phyloP scores from a whole-genome alignment of 768 basidiomycete genomes.

The Punctularia strigosozonata region DNA sequence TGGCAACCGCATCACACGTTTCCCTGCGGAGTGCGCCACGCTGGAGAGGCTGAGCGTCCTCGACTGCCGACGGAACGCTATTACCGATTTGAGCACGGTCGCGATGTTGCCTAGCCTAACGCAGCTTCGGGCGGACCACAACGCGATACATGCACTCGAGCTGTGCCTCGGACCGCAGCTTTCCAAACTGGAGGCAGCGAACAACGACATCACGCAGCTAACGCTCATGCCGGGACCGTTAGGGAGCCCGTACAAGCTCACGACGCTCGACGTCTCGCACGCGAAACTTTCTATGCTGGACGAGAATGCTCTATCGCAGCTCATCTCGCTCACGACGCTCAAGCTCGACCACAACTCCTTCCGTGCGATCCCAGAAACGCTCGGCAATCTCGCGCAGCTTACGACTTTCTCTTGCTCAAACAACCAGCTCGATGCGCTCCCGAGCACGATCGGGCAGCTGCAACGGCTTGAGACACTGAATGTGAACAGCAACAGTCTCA shows the following conservation, averaged over 20 bases:
- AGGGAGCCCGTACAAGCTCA: slow-evolving; percentile 45
- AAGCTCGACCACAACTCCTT: slow-evolving; percentile 83
- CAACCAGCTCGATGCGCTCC: slow-evolving; percentile 73
- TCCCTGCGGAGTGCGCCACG: slow-evolving; percentile 49
- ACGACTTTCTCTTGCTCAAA: slow-evolving; percentile 79
- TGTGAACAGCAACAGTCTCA: slow-evolving; percentile 84
- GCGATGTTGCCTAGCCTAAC: slow-evolving; percentile 60
- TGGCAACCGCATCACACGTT: slow-evolving; percentile 68
- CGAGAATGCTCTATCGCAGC: slow-evolving; percentile 56
- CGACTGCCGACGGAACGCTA: slow-evolving; percentile 79
- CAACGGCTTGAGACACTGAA: slow-evolving; percentile 68
- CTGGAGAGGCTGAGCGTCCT: slow-evolving; percentile 55
- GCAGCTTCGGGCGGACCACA: slow-evolving; percentile 68
- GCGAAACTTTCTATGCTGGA: slow-evolving; percentile 82
- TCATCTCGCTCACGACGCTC: slow-evolving; percentile 59
- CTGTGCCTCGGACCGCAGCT: slow-evolving; percentile 60
- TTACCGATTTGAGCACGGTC: slow-evolving; percentile 62
- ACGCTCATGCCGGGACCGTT: slow-evolving; percentile 43
- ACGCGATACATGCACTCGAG: slow-evolving; percentile 70
- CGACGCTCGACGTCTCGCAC: slow-evolving; percentile 74
- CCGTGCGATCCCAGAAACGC: slow-evolving; percentile 68
- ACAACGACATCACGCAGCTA: slow-evolving; percentile 84
- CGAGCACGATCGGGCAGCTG: slow-evolving; percentile 63
- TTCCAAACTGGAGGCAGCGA: slow-evolving; percentile 58
- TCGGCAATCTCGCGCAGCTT: slow-evolving; percentile 65